phyloP scores from a whole-genome alignment of 768 basidiomycete species.

The Lanmaoa rubissima region DNA sequence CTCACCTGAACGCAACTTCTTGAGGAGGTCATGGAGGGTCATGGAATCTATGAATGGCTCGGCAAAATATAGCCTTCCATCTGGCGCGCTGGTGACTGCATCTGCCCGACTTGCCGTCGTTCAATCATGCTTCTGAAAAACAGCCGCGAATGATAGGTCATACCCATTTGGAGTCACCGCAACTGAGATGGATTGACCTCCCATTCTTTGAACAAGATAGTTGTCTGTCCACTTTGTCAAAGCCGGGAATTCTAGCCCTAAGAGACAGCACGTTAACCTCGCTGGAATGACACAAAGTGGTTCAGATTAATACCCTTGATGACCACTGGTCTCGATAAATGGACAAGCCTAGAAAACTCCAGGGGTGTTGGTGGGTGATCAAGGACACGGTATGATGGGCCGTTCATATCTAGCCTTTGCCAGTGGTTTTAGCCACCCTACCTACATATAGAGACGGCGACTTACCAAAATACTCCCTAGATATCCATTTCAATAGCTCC shows the following conservation, averaged over 20 bases:
- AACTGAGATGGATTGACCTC: constrained; percentile 56
- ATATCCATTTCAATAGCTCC: constrained; percentile 35
- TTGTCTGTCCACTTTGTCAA: constrained; percentile 61
- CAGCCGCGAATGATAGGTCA: constrained; percentile 13
- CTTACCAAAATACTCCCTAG: constrained; percentile 37
- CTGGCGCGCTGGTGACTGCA: constrained; percentile 55
- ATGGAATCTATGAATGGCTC: constrained; percentile 73
- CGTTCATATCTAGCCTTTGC: constrained; percentile 53
- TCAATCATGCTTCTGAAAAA: constrained; percentile 12
- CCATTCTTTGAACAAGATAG: constrained; percentile 59
- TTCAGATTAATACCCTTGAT: constrained; percentile 55
- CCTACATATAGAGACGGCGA: not conserved
- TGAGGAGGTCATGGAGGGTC: constrained; percentile 58
- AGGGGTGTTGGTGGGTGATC: constrained; percentile 59
- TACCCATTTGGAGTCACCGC: constrained; percentile 87
- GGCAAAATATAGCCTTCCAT: constrained; percentile 63
- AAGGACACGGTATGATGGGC: constrained; percentile 47
- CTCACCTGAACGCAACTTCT: constrained; percentile 37
- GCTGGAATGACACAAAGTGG: not conserved
- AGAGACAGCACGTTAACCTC: constrained; percentile 1
- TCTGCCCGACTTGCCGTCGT: constrained; percentile 62
- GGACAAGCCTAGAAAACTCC: constrained; percentile 66
- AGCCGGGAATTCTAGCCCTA: constrained; percentile 51
- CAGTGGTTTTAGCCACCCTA: not conserved
- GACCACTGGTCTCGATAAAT: constrained; percentile 69